Evolutionary conservation across 2,329 filamentous ascomycete species (phyloP), one percentile per base, ranked within the genome.

Genomic region (Penicillium sp.): DNA sequence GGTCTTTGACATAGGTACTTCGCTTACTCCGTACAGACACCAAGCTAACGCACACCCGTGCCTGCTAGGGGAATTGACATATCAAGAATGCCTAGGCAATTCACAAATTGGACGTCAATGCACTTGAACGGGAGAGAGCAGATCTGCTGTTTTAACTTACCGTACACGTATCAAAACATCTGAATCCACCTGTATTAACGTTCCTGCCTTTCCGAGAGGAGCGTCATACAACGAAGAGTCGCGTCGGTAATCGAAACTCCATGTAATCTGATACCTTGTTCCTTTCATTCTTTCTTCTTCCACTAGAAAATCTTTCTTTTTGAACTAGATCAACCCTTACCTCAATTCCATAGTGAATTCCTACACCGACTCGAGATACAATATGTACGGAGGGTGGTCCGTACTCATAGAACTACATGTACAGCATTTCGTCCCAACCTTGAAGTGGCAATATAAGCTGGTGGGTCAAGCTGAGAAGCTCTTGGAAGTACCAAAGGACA

Each of bases 201-300:
- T 52, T 51, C 52, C 57, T 52, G 31, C 40, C 45, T 47, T 49
- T 58, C 55, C 57, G 55, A 51, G 53, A 56, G 52, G 51, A 55
- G 52, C 38, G 38, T 40, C 38, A 40, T 40, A 40, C 34, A 36
- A 27, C 24, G 24, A 36, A 34, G 36, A n/a, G 38, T 40, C 38
- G 38, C 38, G 38, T 40, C 38, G n/a, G 38, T 40, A 40, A 18
- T 10, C n/a, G 6, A 36, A 14, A 8, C 24, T 27, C 24, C 24
- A 27, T 27, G 24, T 27, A 27, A 27, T 27, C 24, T 27, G 24
- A 27, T 27, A 27, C 24, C 24, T 27, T 5, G 24, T 27, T 27
- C 24, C 24, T 27, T 6, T 8, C 24, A 27, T 27, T 27, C 24
- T 27, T 6, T 27, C 24, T 7, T 27, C 24, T 27, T 27, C 8